phyloP scores from a whole-genome alignment of 129 eudicot species.

The Pseudognaphalium luteoalbum region DNA sequence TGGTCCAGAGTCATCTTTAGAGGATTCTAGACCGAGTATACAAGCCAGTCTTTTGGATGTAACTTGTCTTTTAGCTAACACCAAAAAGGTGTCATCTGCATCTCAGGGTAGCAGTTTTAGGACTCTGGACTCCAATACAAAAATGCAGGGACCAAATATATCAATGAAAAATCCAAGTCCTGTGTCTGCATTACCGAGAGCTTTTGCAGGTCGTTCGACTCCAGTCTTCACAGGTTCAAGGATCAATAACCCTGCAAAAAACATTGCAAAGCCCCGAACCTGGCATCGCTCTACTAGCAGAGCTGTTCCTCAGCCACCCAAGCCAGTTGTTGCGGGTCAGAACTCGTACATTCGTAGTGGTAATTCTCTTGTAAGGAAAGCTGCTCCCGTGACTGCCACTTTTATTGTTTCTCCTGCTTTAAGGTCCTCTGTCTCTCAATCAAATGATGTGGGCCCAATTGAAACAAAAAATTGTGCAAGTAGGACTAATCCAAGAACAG shows the following conservation, averaged over 20 bases:
- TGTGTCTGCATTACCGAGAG: slow-evolving; percentile 44
- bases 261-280: slow-evolving; percentile 59
- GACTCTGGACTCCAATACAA: slow-evolving; percentile 29
- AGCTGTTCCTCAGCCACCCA: slow-evolving; percentile 44
- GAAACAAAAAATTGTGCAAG: slow-evolving; percentile 35
- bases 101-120: slow-evolving; percentile 37
- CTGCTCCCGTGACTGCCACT: slow-evolving; percentile 34
- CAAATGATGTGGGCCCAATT: slow-evolving; percentile 32
- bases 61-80: background rate
- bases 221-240: slow-evolving; percentile 36
- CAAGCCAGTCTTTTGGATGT: slow-evolving; percentile 28
- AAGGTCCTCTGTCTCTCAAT: slow-evolving; percentile 37
- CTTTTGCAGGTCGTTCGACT: slow-evolving; percentile 42
- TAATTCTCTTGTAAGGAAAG: slow-evolving; percentile 78
- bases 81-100: slow-evolving; percentile 22
- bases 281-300: slow-evolving; percentile 68
- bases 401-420: slow-evolving; percentile 33
- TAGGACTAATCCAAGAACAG: slow-evolving; percentile 21
- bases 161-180: slow-evolving; percentile 42
- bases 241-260: slow-evolving; percentile 35
- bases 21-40: slow-evolving; percentile 20
- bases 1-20: slow-evolving; percentile 29
- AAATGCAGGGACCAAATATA: slow-evolving; percentile 27
- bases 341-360: slow-evolving; percentile 80
- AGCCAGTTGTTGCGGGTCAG: slow-evolving; percentile 30